Percentiles rank a stretch among this genome's conserved stretches.
Conservation (phyloP, 257 asterid genomes). For the Solanum bulbocastanum region DNA sequence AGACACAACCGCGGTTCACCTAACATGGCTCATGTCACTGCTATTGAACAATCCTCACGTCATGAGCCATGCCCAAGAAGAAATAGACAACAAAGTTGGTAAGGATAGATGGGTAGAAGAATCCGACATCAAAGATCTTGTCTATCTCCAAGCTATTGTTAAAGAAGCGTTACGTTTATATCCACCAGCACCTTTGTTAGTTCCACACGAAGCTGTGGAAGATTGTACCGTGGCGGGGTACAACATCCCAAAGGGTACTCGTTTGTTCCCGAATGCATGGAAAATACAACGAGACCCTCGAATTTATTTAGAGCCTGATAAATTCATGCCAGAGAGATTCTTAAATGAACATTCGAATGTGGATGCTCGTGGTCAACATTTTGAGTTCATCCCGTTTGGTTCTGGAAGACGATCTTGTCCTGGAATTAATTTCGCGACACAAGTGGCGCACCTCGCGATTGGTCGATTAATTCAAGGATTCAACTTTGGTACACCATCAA, state of each 20-base stretch:
- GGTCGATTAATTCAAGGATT: conserved; percentile 52
- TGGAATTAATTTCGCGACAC: conserved; percentile 30
- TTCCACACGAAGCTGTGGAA: conserved; percentile 29
- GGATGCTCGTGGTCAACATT: conserved; percentile 34
- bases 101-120: conserved; percentile 41
- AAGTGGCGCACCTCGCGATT: conserved; percentile 26
- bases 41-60: conserved; percentile 24
- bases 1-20: conserved; percentile 38
- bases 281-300: conserved; percentile 46
- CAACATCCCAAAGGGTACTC: conserved; percentile 28
- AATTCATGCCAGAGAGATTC: conserved; percentile 44
- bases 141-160: conserved; percentile 42
- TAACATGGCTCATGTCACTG: conserved; percentile 33
- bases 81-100: conserved; percentile 30
- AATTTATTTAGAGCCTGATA: conserved; percentile 32
- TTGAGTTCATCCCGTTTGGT: conserved; percentile 45
- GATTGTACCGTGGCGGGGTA: conserved; percentile 30
- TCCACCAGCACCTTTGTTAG: conserved; percentile 38
- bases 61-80: conserved; percentile 29
- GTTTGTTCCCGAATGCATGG: conserved; percentile 30
- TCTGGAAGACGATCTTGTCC: conserved; percentile 19
- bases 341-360: conserved; percentile 16
- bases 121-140: conserved; percentile 29
- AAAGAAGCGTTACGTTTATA: conserved; percentile 47
- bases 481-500: neutral